phyloP scores from a whole-genome alignment of 2,329 filamentous ascomycete species.

The Escovopsis weberi region DNA sequence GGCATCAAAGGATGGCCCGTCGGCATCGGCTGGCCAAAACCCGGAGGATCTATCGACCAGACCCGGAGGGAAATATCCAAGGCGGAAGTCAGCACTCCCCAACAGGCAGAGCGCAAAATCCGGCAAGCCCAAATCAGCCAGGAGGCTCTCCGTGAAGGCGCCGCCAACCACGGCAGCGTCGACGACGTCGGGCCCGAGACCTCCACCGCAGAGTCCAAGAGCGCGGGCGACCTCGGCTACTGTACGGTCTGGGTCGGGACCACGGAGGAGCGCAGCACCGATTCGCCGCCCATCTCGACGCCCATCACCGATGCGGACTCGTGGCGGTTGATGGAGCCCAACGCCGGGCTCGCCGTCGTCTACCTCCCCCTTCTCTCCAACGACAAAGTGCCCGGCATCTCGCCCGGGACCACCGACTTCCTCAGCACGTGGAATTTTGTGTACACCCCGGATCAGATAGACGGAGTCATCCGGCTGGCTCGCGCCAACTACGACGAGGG shows the following conservation, averaged over 20 bases:
- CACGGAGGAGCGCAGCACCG: conserved; percentile 52
- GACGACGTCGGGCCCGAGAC: conserved; percentile 7
- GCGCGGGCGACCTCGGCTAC: conserved; percentile 57
- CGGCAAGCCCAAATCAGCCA: conserved; percentile 41
- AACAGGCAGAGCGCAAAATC: conserved; percentile 50
- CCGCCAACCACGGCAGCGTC: conserved; percentile 10
- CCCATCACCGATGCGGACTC: conserved; percentile 47
- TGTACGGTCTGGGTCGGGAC: conserved; percentile 94
- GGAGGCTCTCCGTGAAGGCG: conserved; percentile 13
- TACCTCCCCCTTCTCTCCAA: conserved; percentile 88
- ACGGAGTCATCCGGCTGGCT: conserved; percentile 68
- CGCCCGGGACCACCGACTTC: conserved; percentile 71
- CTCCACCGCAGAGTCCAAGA: conserved; percentile 18
- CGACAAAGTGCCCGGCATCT: conserved; percentile 62
- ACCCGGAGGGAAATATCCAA: conserved; percentile 48
- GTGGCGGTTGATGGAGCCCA: conserved; percentile 52
- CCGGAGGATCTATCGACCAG: conserved; percentile 40
- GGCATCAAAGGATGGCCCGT: conserved; percentile 90
- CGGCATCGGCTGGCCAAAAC: conserved; percentile 81
- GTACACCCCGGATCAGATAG: conserved; percentile 81
- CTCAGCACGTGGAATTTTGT: conserved; percentile 97
- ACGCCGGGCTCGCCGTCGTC: conserved; percentile 75
- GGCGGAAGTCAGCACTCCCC: conserved; percentile 45
- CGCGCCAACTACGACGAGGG: conserved; percentile 79
- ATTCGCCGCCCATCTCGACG: conserved; percentile 36